Evolutionary conservation across 148 eudicot species (phyloP), one percentile per base, ranked within the genome.

Genomic region (Cornus suecica): DNA sequence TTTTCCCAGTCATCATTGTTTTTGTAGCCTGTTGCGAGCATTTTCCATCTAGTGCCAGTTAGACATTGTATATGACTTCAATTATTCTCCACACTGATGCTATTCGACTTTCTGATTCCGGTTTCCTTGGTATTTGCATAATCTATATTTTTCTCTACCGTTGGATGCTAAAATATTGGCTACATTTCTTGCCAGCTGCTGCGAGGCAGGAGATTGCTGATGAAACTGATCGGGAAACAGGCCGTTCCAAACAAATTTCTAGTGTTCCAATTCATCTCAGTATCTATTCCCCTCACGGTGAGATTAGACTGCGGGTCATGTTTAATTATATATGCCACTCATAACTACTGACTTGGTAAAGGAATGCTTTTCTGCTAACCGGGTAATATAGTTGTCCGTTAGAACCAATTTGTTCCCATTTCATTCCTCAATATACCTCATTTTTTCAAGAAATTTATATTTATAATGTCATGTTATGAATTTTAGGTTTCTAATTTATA

Each of bases 201-300:
- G 83, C 76, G 23, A 66, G 83, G 32, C 64, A 65, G 56, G 83
- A 80, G 73, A 80, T 80, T 42, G 58, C 78, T 32, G 83, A 80
- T 52, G 83, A 80, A 52, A 80, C 83, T 51, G 83, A 80, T 58
- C 75, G 83, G 22, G 76, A 70, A 64, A 80, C 83, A 14, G 83
- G 83, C 27, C 68, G 48, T 9, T 27, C 79, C 25, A 80, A 71
- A 60, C 32, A 29, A 41, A 80, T 80, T 28, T 80, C 83, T 11
- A 68, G 34, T 65, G 70, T 80, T 65, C 83, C 83, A 28, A 80
- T 80, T 68, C 66, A 80, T 23, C 83, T 75, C 16, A 80, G 79
- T 73, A 76, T 75, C 16, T 75, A 64, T 52, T 76, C 83, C 22
- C 78, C 78, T 13, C 62, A 79, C 74, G 78, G 73, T 71, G 65